phyloP scores from a whole-genome alignment of 2,329 filamentous ascomycete species.

The Sclerotinia trifoliorum region DNA sequence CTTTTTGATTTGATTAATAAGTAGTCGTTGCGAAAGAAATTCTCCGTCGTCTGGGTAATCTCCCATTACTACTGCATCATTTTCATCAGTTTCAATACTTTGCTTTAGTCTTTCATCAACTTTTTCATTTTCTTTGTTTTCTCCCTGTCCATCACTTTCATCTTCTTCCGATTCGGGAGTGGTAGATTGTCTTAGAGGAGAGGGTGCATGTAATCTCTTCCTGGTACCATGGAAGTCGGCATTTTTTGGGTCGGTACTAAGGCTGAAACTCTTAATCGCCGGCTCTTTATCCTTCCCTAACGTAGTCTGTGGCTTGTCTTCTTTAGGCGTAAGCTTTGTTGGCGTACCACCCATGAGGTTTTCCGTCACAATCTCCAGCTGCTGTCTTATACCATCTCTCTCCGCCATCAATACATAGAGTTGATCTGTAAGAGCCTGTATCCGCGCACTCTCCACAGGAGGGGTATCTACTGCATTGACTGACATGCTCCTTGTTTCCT shows the following conservation, averaged over 20 bases:
- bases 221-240: neutral
- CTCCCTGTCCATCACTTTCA: neutral
- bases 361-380: constrained; percentile 15
- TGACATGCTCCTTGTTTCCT: neutral
- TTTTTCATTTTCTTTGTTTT: neutral
- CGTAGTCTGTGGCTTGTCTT: neutral
- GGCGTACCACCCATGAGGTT: constrained; percentile 1
- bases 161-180: neutral
- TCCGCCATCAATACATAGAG: neutral
- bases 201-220: neutral
- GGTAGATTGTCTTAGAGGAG: constrained; percentile 10
- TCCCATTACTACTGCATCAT: too few relatives aligned
- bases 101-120: neutral
- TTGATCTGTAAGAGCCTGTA: neutral
- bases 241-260: neutral
- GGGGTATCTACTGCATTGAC: neutral
- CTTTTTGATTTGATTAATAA: neutral
- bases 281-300: neutral
- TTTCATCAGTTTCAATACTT: constrained; percentile 10
- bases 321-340: neutral
- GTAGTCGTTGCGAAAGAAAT: neutral
- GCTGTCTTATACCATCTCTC: neutral
- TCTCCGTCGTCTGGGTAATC: neutral
- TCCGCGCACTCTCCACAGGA: too few relatives aligned
- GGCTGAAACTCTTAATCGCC: neutral